Evolutionary conservation across 2,329 filamentous ascomycete species (phyloP), one percentile per base, ranked within the genome.

Genomic region (Arthrinium phaeospermum): DNA sequence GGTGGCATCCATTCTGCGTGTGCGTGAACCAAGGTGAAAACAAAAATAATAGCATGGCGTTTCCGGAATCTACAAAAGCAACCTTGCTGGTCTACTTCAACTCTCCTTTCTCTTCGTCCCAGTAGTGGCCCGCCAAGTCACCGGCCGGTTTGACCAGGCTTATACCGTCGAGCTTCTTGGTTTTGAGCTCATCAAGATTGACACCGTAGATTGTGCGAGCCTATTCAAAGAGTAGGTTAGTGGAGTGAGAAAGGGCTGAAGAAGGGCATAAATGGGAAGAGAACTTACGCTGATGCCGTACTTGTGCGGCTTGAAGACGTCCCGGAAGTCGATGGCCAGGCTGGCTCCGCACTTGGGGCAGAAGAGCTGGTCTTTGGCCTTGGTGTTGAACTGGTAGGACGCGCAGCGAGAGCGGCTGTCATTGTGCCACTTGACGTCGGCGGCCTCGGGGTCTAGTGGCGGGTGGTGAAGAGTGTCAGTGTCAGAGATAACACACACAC

Each of bases 291-390:
- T 87, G 71, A 87, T 81, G 4, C 85, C 86, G 73, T 85, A 87
- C 0, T 73, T 74, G 57, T 80, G 78, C 6, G 78, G 76, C 69
- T 73, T 73, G 24, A 71, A 68, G 2, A 71, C 69, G 30, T 80
- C 78, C n/a, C 75, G 73, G 74, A 86, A 86, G 74, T 87, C 85
- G 72, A 87, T 86, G 1, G 83, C 84, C 24, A 87, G 79, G 74
- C 84, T 86, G 41, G 82, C 78, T 19, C 86, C 85, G 76, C 86
- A 87, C 73, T 82, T 81, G 44, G 81, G 81, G 73, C 86, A 87
- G 75, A 87, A 87, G 80, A 87, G 81, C 75, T 87, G 85, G 73
- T 86, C 85, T 73, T 83, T 84, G 61, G 78, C 72, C 77, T 86
- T 85, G 64, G 83, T 84, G 79, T 86, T 87, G 83, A 87, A 87